Evolutionary conservation across 2,329 filamentous ascomycete genomes (phyloP).

Genomic region (Nannizziopsis arthrosporioides): DNA sequence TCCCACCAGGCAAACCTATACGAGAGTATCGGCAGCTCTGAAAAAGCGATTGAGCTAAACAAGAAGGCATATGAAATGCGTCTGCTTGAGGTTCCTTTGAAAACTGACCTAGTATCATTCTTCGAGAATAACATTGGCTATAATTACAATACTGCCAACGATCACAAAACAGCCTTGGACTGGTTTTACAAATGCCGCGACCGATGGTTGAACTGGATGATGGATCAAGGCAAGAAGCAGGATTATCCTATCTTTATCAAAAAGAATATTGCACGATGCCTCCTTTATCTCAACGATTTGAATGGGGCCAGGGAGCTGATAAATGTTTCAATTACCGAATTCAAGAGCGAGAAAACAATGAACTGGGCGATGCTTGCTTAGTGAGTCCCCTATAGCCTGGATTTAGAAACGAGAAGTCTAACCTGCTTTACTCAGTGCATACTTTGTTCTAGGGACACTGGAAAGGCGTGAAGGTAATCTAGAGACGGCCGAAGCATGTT

Average conservation of each 20-base stretch:
- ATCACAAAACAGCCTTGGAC: not conserved
- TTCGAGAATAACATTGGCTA: constrained; percentile 6
- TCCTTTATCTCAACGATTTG: constrained; percentile 1
- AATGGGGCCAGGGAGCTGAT: not conserved
- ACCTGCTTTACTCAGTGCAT: constrained; percentile 1
- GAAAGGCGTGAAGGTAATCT: not conserved
- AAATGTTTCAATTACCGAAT: constrained; percentile 3
- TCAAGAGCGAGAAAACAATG: not conserved
- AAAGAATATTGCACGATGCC: constrained; percentile 1
- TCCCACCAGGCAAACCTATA: no score
- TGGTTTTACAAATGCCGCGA: constrained; percentile 3
- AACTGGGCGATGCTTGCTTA: no score
- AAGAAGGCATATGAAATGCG: constrained; percentile 4
- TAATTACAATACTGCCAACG: constrained; percentile 10
- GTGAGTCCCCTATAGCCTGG: no score
- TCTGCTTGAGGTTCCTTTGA: constrained; percentile 1
- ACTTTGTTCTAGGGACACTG: constrained; percentile 4
- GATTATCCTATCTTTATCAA: constrained; percentile 1
- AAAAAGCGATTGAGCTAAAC: constrained; percentile 6
- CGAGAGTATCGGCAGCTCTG: no score
- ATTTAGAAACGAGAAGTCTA: not conserved
- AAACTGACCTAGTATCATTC: not conserved
- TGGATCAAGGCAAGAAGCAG: not conserved
- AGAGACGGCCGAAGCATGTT: not conserved
- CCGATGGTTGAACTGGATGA: not conserved